Conservation (phyloP, 2,329 filamentous ascomycete genomes). For the Tympanopsis confertula region DNA sequence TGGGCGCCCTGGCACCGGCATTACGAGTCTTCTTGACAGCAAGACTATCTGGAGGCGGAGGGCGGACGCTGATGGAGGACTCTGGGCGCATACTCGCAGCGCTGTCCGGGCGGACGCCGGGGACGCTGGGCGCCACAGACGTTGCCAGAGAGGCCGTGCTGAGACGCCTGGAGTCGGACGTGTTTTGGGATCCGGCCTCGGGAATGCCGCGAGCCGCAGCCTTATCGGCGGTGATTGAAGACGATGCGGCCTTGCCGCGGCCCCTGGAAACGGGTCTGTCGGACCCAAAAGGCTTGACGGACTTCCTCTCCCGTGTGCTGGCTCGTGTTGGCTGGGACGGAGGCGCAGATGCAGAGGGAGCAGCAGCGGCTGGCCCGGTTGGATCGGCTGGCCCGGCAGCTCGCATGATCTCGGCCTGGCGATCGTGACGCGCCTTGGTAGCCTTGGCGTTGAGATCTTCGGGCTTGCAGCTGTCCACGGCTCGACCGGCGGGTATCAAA, state of each 20-base stretch:
- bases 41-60: slow-evolving; percentile 23
- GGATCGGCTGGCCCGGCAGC: slow-evolving; percentile 38
- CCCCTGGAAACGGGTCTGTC: slow-evolving; percentile 31
- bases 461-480: slow-evolving; percentile 63
- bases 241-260: slow-evolving; percentile 10
- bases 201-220: slow-evolving; percentile 19
- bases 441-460: slow-evolving; percentile 70
- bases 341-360: slow-evolving; percentile 18
- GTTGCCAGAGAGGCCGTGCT: slow-evolving; percentile 31
- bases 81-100: slow-evolving; percentile 28
- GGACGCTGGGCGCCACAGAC: slow-evolving; percentile 12
- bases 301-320: slow-evolving; percentile 63
- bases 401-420: slow-evolving; percentile 39
- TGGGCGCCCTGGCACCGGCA: slow-evolving; percentile 9
- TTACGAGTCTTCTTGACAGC: slow-evolving; percentile 49
- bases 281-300: slow-evolving; percentile 38
- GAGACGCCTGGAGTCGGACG: slow-evolving; percentile 23
- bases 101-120: slow-evolving; percentile 20
- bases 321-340: slow-evolving; percentile 45
- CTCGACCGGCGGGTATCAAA: slow-evolving; percentile 65
- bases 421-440: slow-evolving; percentile 50
- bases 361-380: slow-evolving; percentile 19
- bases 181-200: slow-evolving; percentile 3
- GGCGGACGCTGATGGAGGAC: slow-evolving; percentile 27
- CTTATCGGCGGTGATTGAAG: slow-evolving; percentile 7